Percentiles rank a stretch among this genome's conserved stretches.
phyloP scores from a whole-genome alignment of 768 basidiomycete genomes.

The Rhizopogon vinicolor region DNA sequence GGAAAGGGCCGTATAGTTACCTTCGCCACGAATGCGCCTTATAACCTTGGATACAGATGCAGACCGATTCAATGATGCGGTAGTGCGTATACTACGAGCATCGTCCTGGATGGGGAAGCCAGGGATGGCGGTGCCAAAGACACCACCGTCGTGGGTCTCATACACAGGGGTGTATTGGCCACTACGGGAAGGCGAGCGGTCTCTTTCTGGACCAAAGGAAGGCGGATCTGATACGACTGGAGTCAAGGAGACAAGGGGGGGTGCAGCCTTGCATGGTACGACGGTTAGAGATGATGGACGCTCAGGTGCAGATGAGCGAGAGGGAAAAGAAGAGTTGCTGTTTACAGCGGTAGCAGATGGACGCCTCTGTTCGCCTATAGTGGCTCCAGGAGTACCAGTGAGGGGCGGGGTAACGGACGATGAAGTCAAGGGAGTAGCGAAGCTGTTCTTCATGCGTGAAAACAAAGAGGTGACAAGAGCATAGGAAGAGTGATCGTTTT shows the following conservation, averaged over 20 bases:
- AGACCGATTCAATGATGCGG: conserved; percentile 64
- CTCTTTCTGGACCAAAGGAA: conserved; percentile 62
- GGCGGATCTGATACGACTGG: conserved; percentile 80
- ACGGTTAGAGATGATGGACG: conserved; percentile 55
- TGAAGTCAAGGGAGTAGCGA: conserved; percentile 62
- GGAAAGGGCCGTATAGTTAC: conserved; percentile 27
- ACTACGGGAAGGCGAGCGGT: conserved; percentile 51
- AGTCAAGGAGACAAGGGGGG: conserved; percentile 80
- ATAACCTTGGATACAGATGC: conserved; percentile 91
- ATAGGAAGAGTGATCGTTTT: conserved; percentile 84
- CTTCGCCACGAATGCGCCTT: conserved; percentile 86
- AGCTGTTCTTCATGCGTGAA: conserved; percentile 76
- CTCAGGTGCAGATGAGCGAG: conserved; percentile 45
- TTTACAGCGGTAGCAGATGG: conserved; percentile 42
- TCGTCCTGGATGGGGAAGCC: conserved; percentile 93
- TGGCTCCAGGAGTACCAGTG: conserved; percentile 24
- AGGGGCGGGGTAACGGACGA: conserved; percentile 34
- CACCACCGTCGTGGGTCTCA: conserved; percentile 50
- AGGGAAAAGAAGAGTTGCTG: conserved; percentile 42
- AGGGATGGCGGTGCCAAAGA: conserved; percentile 76
- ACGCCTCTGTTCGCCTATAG: conserved; percentile 49
- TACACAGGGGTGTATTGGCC: conserved; percentile 46
- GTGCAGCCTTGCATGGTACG: conserved; percentile 55
- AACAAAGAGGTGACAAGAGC: conserved; percentile 78
- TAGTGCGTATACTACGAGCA: conserved; percentile 78